Conservation (phyloP, 164 flowering plant species). For the Malania oleifera region DNA sequence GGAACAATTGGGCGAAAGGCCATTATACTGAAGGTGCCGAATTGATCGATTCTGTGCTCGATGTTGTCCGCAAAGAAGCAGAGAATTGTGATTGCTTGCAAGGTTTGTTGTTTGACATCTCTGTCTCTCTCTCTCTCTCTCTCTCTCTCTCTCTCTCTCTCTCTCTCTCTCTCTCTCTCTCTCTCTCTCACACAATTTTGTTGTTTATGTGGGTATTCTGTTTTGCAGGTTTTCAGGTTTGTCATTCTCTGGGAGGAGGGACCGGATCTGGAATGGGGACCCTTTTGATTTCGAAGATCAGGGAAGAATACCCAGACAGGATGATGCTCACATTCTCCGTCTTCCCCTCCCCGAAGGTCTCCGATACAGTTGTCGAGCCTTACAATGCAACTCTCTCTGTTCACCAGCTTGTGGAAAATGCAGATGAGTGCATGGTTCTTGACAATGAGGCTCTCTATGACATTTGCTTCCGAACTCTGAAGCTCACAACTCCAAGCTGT, state of each 20-base stretch:
- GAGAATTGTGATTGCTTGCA: slow-evolving; percentile 47
- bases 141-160: not conserved
- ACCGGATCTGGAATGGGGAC: slow-evolving; percentile 67
- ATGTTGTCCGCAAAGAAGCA: slow-evolving; percentile 60
- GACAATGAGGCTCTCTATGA: slow-evolving; percentile 60
- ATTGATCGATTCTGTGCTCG: slow-evolving; percentile 48
- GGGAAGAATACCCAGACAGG: slow-evolving; percentile 58
- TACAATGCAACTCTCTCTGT: slow-evolving; percentile 54
- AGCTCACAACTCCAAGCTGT: slow-evolving; percentile 54
- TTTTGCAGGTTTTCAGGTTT: slow-evolving; percentile 45
- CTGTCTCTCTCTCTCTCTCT: not conserved
- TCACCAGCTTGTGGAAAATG: slow-evolving; percentile 53
- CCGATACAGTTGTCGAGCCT: slow-evolving; percentile 54
- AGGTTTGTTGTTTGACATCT: slow-evolving; percentile 16
- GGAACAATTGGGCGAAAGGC: slow-evolving; percentile 42
- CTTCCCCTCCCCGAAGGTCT: slow-evolving; percentile 53
- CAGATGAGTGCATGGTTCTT: slow-evolving; percentile 60
- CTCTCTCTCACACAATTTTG: not conserved
- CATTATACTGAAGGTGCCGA: slow-evolving; percentile 49
- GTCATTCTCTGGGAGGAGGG: slow-evolving; percentile 58
- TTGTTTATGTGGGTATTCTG: not conserved
- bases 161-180: not conserved
- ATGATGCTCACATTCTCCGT: slow-evolving; percentile 64
- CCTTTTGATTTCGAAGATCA: slow-evolving; percentile 49
- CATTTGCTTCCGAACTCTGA: slow-evolving; percentile 54